Base-by-base conservation (phyloP, 345 rosid species). In the Rhizophora apiculata region DNA sequence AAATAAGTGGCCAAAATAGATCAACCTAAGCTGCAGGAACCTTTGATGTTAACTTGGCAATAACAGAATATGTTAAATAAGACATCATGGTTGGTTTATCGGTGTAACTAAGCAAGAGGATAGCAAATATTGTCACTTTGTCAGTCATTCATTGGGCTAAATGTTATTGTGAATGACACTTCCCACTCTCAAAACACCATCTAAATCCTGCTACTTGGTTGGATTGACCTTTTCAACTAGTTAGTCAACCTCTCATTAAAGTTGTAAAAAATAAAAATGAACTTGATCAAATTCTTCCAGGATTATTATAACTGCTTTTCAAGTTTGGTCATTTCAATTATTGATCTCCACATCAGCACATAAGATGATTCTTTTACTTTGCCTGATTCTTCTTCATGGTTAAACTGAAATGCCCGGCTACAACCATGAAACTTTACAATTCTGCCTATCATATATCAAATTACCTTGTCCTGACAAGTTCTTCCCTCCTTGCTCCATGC, bases 271-370 rank as follows among this genome's bases (percentile, higher is more conserved):
- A 48, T 30, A 20, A 60, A 9, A 48, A 26, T n/a, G 48, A 56
- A 57, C 26, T 39, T 24, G 8, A 56, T 13, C 7, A 20, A 46
- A 63, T 57, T 18, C 31, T 56, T 64, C 66, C 19, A 9, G 53
- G 7, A 24, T 49, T 61, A 70, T 61, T 65, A 18, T 20, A 55
- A 32, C 11, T 26, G 27, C 62, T 64, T 67, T 52, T 31, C 58
- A 49, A 29, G 13, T 16, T 20, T 49, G 39, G 20, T 19, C 36
- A 37, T 32, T 58, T 1, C 48, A 58, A 46, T 56, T 6, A 72
- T 31, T 46, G 27, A 24, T 60, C 13, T 64, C 55, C 15, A 58
- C 15, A 30, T 57, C 34, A 27, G 49, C 5, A 43, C 49, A 43
- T 43, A 3, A 43, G 49, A 43, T 43, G 49, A 43, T 43, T 43